Conservation (phyloP, 345 rosid genomes). For the Hirschfeldia incana region DNA sequence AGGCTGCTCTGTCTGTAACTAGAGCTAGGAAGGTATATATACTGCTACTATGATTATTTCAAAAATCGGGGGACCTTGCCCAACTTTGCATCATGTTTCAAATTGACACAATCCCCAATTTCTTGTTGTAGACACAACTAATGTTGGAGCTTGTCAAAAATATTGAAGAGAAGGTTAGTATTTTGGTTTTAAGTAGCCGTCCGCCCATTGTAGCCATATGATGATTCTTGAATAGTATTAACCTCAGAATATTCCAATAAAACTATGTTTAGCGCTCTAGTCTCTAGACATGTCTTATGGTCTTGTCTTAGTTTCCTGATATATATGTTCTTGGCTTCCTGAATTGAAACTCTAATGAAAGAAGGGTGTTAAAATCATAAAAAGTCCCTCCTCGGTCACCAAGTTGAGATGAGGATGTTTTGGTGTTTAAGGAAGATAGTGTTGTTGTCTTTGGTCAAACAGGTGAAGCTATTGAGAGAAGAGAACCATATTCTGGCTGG, state of each 20-base stretch:
- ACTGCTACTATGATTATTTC: not conserved
- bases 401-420: not conserved
- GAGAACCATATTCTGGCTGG: slow-evolving; percentile 12
- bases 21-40: slow-evolving; percentile 36
- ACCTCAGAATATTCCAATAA: not conserved
- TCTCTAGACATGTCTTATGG: not conserved
- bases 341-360: not conserved
- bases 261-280: not conserved
- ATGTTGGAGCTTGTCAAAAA: slow-evolving; percentile 4
- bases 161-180: slow-evolving; percentile 30
- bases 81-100: not conserved
- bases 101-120: not conserved
- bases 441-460: slow-evolving; percentile 18
- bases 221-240: not conserved
- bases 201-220: not conserved
- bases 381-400: not conserved
- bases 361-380: not conserved
- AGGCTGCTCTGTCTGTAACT: slow-evolving; percentile 27
- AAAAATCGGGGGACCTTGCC: not conserved
- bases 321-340: not conserved
- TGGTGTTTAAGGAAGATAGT: not conserved
- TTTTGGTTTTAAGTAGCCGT: not conserved
- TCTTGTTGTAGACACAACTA: slow-evolving; percentile 23
- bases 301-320: not conserved
- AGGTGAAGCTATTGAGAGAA: slow-evolving; percentile 22